Evolutionary conservation across 768 basidiomycete genomes (phyloP), one percentile per base, ranked within the genome.

Genomic region (Termitomyces sp.): DNA sequence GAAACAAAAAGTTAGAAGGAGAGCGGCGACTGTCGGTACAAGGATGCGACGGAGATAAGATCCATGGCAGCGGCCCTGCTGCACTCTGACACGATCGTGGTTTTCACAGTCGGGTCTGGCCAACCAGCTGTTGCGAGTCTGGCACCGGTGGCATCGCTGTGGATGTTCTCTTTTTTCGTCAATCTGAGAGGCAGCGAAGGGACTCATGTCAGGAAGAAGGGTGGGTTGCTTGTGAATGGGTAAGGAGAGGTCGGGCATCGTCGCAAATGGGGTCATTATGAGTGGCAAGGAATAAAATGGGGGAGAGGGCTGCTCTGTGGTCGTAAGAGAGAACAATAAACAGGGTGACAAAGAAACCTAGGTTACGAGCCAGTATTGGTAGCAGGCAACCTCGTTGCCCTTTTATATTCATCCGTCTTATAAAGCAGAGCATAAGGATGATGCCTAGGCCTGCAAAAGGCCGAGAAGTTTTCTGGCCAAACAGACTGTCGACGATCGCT

Each of bases 1-100:
- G 1, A 71, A 67, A n/a, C n/a, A n/a, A 7, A 70, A 72, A 9
- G 77, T 52, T 1, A 65, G 66, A 20, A 81, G 60, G 42, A 81
- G 58, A 0, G 68, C 60, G 44, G 75, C 63, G 1, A 76, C 61
- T 7, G 74, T 65, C 2, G 79, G 76, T 9, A 78, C 48, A 18
- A 82, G 62, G 45, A 81, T 57, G 22, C 68, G 73, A 20, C 69
- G 71, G 33, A 63, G 58, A 46, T 54, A 57, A 44, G 48, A 51
- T 40, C 61, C 32, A 33, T 58, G 63, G 35, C 52, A 55, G 22
- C 44, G 55, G 42, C 7, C 52, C 15, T 59, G 54, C 24, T 62
- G 60, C 18, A 35, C 13, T 13, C 35, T 28, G 24, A 28, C 24
- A 7, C 57, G 51, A 3, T 55, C 57, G 1, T 36, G 39, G 20